These are phyloP conservation scores for Termitomyces sp. DNA, from an alignment of 768 basidiomycete species.

Conservation along the genomic window DNA sequence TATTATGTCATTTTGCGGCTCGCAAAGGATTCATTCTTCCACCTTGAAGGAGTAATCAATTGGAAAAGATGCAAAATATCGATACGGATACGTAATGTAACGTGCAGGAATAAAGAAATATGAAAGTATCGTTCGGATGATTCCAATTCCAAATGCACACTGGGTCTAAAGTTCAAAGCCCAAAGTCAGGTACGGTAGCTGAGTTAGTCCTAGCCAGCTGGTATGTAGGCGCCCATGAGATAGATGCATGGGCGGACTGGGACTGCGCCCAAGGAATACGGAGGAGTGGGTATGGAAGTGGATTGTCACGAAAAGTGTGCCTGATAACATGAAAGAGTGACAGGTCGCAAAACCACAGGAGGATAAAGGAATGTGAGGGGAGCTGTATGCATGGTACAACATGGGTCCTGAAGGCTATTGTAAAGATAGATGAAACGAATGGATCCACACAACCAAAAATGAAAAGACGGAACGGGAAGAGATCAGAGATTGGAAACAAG, in stretches of 20 bases:
- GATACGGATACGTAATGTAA: conserved; percentile 2
- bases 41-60: background rate
- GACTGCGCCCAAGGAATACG: background rate
- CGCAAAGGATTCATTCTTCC: background rate
- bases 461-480: background rate
- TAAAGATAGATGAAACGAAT: background rate
- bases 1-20: background rate
- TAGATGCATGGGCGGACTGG: background rate
- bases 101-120: background rate
- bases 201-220: background rate
- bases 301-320: background rate
- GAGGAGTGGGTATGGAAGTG: conserved; percentile 1
- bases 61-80: background rate
- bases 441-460: conserved; percentile 9
- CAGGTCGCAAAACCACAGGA: background rate
- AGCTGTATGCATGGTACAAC: background rate
- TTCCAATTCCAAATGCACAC: conserved; percentile 5
- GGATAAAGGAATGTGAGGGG: conserved; percentile 4
- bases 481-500: background rate
- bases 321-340: background rate
- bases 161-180: background rate
- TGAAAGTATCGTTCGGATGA: background rate
- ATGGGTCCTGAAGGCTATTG: background rate
- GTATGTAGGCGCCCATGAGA: background rate
- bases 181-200: background rate